phyloP scores from a whole-genome alignment of 805 yeast species.

The Suhomyces prunicola region DNA sequence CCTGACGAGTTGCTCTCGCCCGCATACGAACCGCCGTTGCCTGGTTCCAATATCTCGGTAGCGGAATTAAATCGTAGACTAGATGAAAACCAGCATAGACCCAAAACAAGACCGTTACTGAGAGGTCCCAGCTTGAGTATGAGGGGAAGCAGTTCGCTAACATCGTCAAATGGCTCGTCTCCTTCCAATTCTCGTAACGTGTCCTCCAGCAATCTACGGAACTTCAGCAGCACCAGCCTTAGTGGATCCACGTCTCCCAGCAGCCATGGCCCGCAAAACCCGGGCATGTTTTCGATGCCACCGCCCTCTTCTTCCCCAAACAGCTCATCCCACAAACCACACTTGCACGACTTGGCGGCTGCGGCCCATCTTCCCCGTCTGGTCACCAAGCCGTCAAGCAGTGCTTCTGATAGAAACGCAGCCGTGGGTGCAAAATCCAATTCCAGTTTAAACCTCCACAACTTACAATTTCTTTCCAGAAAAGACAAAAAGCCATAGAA shows the following conservation, averaged over 20 bases:
- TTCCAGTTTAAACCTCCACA: slow-evolving; percentile 26
- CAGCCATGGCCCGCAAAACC: not conserved
- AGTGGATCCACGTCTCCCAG: slow-evolving; percentile 4
- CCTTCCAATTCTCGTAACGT: slow-evolving; percentile 39
- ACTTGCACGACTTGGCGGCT: slow-evolving; percentile 3
- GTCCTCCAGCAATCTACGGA: slow-evolving; percentile 28
- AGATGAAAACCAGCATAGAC: slow-evolving; percentile 18
- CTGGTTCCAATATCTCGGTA: slow-evolving; percentile 37
- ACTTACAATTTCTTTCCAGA: slow-evolving; percentile 30
- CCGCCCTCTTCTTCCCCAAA: slow-evolving; percentile 11
- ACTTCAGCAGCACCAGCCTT: not conserved
- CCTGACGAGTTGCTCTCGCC: slow-evolving; percentile 62
- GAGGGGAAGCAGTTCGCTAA: slow-evolving; percentile 16
- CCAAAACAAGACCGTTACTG: slow-evolving; percentile 16
- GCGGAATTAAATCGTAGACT: slow-evolving; percentile 24
- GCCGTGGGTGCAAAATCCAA: slow-evolving; percentile 17
- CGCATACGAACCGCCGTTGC: slow-evolving; percentile 54
- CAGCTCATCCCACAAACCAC: slow-evolving; percentile 2
- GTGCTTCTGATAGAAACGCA: slow-evolving; percentile 31
- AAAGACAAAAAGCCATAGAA: slow-evolving; percentile 17
- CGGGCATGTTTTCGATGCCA: slow-evolving; percentile 8
- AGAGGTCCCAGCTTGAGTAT: slow-evolving; percentile 25
- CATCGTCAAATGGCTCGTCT: slow-evolving; percentile 33
- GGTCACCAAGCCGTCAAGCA: slow-evolving; percentile 22
- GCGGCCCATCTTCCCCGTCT: not conserved